Base-by-base conservation (phyloP, 352 stramenopile genomes). In the Globisporangium recalcitrans region DNA sequence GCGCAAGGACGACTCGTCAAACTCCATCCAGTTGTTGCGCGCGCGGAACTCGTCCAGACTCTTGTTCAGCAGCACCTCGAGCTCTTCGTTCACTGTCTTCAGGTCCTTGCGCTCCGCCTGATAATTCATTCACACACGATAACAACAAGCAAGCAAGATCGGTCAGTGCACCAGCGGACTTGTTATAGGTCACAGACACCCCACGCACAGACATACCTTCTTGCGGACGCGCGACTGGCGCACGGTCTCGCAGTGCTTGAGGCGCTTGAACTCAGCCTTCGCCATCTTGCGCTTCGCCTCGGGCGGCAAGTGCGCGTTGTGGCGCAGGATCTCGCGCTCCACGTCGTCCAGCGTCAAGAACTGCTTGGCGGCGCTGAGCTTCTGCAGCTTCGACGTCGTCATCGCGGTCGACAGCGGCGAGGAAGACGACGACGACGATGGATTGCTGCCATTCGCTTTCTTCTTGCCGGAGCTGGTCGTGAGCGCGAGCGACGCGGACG, bases 181-280 rank as follows among this genome's bases (percentile, higher is more conserved):
- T 46, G 38, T 22, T 22, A 13, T 21, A 57, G 57, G 31, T 19
- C 32, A 4, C 8, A 42, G 8, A 3, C 42, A 29, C 52, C n/a
- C n/a, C 5, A 62, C n/a, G 2, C 22, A 57, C 51, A n/a, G 7
- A 21, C 40, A 22, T 38, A 78, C 64, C 70, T 91, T 91, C 62
- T 91, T 91, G 54, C 80, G 77, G n/a, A 85, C 75, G 47, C 82
- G 82, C 27, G 80, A 90, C 73, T 91, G 80, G 14, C 82, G 80
- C 68, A 91, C 82, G 1, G 73, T 90, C 71, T 90, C 82, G 66
- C 78, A 88, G 68, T 91, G 82, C 62, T 88, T 88, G 31, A 91
- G 78, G 21, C 82, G 80, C 59, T 82, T 84, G 57, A 88, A 72
- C 62, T 91, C 82, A 48, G 82, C 80, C 52, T 87, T 82, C 42